Evolutionary conservation across 2,329 filamentous ascomycete species (phyloP).

Genomic region (Penicillium griseofulvum): DNA sequence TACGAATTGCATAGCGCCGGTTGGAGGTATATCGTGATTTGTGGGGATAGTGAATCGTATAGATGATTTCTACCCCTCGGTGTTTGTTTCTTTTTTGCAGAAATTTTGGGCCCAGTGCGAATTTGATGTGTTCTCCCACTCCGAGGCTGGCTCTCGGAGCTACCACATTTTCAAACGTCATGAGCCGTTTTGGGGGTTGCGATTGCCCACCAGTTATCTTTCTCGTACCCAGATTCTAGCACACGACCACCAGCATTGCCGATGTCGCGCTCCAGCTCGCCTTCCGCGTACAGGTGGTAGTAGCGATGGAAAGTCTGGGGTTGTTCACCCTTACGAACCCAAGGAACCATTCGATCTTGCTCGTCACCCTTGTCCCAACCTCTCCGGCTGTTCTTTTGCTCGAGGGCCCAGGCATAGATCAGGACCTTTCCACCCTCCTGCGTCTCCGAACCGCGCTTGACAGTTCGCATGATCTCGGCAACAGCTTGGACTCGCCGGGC

Average conservation of each 20-base stretch:
- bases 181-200: slow-evolving; percentile 37
- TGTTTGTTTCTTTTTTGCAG: slow-evolving; percentile 12
- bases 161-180: slow-evolving; percentile 10
- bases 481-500: slow-evolving; percentile 72
- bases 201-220: slow-evolving; percentile 97
- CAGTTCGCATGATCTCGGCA: slow-evolving; percentile 64
- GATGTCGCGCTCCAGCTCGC: slow-evolving; percentile 82
- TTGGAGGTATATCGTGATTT: slow-evolving; percentile 37
- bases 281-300: slow-evolving; percentile 86
- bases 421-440: slow-evolving; percentile 62
- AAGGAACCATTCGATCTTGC: slow-evolving; percentile 94
- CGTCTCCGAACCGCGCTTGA: slow-evolving; percentile 42
- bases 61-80: slow-evolving; percentile 25
- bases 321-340: slow-evolving; percentile 64
- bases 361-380: slow-evolving; percentile 82
- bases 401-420: slow-evolving; percentile 92
- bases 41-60: slow-evolving; percentile 26
- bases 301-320: slow-evolving; percentile 74
- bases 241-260: slow-evolving; percentile 70
- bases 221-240: slow-evolving; percentile 83
- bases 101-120: slow-evolving; percentile 4
- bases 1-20: slow-evolving; percentile 43
- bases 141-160: slow-evolving; percentile 34
- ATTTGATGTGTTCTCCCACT: slow-evolving; percentile 7
- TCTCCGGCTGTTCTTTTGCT: slow-evolving; percentile 80